A percentile compares a stretch with the other conserved stretches of the same genome.
These are phyloP conservation scores for Rhodotorula kratochvilovae DNA, from an alignment of 768 basidiomycete genomes.

Conservation along the genomic window DNA sequence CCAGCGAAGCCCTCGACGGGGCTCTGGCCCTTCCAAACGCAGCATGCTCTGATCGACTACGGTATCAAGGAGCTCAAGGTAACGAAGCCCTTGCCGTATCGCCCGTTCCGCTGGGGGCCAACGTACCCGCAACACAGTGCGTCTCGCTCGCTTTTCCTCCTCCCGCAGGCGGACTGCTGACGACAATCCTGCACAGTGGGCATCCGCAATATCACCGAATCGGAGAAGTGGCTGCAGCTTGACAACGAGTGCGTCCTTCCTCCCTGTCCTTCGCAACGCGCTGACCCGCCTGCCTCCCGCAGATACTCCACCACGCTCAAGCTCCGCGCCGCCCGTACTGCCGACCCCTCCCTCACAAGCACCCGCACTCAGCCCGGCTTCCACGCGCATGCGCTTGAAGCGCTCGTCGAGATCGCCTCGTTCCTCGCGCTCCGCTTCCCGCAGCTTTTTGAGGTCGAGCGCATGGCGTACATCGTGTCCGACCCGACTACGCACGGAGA, in stretches of 20 bases:
- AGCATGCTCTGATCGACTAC: neutral
- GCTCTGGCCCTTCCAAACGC: neutral
- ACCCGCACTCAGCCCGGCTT: slow-evolving; percentile 55
- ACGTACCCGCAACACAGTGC: slow-evolving; percentile 3
- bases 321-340: neutral
- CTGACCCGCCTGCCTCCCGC: neutral
- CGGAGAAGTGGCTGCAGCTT: neutral
- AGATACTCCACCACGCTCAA: neutral
- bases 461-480: slow-evolving; percentile 45
- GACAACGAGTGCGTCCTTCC: neutral
- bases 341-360: slow-evolving; percentile 10
- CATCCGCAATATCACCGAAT: neutral
- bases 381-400: slow-evolving; percentile 48
- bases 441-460: slow-evolving; percentile 55
- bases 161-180: neutral
- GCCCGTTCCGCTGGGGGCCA: slow-evolving; percentile 2
- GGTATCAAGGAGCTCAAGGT: neutral
- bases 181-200: neutral
- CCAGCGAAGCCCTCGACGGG: neutral
- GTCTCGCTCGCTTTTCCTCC: neutral
- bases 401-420: slow-evolving; percentile 57
- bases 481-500: slow-evolving; percentile 11
- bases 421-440: slow-evolving; percentile 65
- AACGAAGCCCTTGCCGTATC: neutral
- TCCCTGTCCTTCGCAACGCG: too few species aligned